Evolutionary conservation across 164 flowering plant genomes (phyloP), one percentile per base, ranked within the genome.

Genomic region (Aristolochia fimbriata): DNA sequence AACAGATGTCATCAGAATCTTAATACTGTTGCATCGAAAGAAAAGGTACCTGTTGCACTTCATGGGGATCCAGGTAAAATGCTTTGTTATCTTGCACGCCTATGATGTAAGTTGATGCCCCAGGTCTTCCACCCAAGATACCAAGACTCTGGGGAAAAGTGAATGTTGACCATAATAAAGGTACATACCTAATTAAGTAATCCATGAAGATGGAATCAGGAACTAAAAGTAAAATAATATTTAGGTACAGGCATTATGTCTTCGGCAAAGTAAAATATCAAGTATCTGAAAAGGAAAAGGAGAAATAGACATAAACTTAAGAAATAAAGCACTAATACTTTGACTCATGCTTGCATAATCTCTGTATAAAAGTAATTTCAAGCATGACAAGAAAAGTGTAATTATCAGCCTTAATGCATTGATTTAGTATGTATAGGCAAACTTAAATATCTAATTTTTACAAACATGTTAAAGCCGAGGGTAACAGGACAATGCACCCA

Each of bases 121-220:
- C 97, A 59, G 98, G 94, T 76, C 83, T 87, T 60, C 98, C 98
- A 67, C 98, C 98, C 75, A 90, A 65, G 64, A 93, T 82, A 58
- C 98, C 98, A 67, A 90, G 85, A 74, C 96, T 86, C 66, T 93
- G 98, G 33, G 96, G 96, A 71, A 93, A 93, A 20, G 81, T 76
- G 70, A 87, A 93, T 33, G 92, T 93, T 58, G 78, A 75, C 53
- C 66, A 71, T 73, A 93, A 65, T n/a, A 78, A 76, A 57, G 97
- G 96, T 61, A 89, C 73, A 65, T 92, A 92, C 84, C 96, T 91
- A 68, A 37, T 37, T 17, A 51, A 61, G 24, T 63, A 51, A 16
- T 48, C 47, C 46, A 51, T 51, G 17, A 57, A 55, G 50, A 43
- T 49, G 47, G 31, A 58, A 58, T 0, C 5, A 58, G 43, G 15